These are phyloP conservation scores for Aristolochia californica DNA, from an alignment of 164 flowering plant genomes.

Conservation along the genomic window DNA sequence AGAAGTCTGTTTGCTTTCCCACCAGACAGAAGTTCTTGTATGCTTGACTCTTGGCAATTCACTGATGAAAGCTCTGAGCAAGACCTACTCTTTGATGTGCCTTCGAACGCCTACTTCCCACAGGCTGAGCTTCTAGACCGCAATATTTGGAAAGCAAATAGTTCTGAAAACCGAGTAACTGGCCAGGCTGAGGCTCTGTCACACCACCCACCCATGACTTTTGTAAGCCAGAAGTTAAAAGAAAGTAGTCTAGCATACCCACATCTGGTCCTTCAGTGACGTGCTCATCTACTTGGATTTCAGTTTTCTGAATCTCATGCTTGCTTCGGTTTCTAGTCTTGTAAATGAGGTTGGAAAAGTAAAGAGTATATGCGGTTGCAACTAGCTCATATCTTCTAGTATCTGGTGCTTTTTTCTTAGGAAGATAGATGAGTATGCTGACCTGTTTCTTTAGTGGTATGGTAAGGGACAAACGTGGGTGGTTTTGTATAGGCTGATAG, in stretches of 20 bases:
- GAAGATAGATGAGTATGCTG: not conserved
- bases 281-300: not conserved
- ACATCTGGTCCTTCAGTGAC: constrained; percentile 1
- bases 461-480: constrained; percentile 12
- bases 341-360: constrained; percentile 4
- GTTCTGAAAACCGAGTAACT: not conserved
- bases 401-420: not conserved
- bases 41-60: constrained; percentile 44
- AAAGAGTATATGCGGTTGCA: not conserved
- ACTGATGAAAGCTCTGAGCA: constrained; percentile 56
- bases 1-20: constrained; percentile 58
- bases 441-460: constrained; percentile 5
- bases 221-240: constrained; percentile 3
- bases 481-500: constrained; percentile 8
- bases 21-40: constrained; percentile 39
- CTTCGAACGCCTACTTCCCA: constrained; percentile 61
- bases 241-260: constrained; percentile 3
- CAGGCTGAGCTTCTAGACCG: constrained; percentile 71
- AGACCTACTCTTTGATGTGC: constrained; percentile 77
- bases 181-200: constrained; percentile 2
- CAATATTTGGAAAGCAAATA: constrained; percentile 7
- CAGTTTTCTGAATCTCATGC: not conserved
- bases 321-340: not conserved
- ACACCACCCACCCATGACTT: not conserved
- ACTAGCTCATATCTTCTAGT: not conserved